These are phyloP conservation scores for Hyaloperonospora arabidopsidis DNA, from an alignment of 352 stramenopile genomes.

Conservation along the genomic window DNA sequence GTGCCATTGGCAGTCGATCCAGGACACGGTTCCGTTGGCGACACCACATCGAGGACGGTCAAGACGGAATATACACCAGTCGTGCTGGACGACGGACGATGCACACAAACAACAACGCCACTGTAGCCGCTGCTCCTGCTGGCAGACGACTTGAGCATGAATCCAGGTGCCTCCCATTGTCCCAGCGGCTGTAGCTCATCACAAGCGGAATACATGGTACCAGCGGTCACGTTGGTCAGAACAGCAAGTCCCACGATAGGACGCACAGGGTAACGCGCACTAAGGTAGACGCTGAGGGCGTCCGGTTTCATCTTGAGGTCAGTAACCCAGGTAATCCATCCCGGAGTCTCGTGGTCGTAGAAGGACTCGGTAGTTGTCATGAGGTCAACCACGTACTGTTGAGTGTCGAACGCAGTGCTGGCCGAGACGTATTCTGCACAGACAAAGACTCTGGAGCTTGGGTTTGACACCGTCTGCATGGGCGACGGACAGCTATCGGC, in stretches of 20 bases:
- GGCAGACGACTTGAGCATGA: slow-evolving; percentile 23
- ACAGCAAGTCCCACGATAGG: slow-evolving; percentile 32
- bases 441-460: slow-evolving; percentile 21
- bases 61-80: slow-evolving; percentile 17
- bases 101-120: slow-evolving; percentile 25
- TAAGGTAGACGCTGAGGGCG: slow-evolving; percentile 28
- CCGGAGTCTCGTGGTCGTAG: slow-evolving; percentile 39
- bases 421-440: slow-evolving; percentile 16
- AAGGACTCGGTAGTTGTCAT: slow-evolving; percentile 34
- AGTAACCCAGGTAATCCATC: slow-evolving; percentile 34
- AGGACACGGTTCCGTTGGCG: slow-evolving; percentile 14
- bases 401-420: slow-evolving; percentile 10
- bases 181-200: slow-evolving; percentile 17
- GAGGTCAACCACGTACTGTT: slow-evolving; percentile 42
- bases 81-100: slow-evolving; percentile 14
- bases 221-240: slow-evolving; percentile 17
- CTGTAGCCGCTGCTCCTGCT: too few species aligned
- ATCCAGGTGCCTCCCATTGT: slow-evolving; percentile 18
- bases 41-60: slow-evolving; percentile 20
- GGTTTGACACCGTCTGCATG: slow-evolving; percentile 23
- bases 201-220: slow-evolving; percentile 21
- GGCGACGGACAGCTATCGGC: slow-evolving; percentile 15
- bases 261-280: slow-evolving; percentile 26
- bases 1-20: slow-evolving; percentile 9
- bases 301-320: slow-evolving; percentile 18